phyloP scores from a whole-genome alignment of 129 eudicot genomes.

The Cynara cardunculus region DNA sequence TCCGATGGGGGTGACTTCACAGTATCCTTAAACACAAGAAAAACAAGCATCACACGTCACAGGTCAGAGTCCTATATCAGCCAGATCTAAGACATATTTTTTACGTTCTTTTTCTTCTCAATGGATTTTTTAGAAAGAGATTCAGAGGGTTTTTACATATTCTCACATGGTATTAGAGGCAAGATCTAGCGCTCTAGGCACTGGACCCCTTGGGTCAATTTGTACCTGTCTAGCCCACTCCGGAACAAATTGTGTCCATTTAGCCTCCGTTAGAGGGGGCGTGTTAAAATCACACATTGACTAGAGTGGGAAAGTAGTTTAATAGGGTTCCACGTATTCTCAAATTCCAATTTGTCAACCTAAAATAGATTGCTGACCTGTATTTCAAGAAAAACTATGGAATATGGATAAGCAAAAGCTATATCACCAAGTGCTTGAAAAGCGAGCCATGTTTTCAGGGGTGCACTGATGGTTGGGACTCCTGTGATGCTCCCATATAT shows the following conservation, averaged over 20 bases:
- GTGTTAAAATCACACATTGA: not conserved
- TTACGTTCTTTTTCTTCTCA: not conserved
- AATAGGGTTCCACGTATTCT: not conserved
- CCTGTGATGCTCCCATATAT: conserved; percentile 70
- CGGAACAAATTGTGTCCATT: no score
- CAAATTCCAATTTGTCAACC: no score
- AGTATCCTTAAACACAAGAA: conserved; percentile 47
- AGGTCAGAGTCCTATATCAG: not conserved
- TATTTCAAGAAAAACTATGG: conserved; percentile 64
- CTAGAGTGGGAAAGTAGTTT: not conserved
- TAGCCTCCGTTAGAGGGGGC: not conserved
- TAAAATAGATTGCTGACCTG: conserved; percentile 38
- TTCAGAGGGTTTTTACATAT: not conserved
- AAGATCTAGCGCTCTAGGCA: not conserved
- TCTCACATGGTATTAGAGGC: not conserved
- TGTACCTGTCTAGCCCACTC: not conserved
- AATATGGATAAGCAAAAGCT: conserved; percentile 80
- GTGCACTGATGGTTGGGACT: conserved; percentile 42
- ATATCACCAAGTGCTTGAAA: conserved; percentile 83
- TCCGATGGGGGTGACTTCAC: conserved; percentile 75
- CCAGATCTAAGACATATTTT: not conserved
- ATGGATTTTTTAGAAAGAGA: not conserved
- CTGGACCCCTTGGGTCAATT: not conserved
- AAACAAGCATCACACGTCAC: not conserved
- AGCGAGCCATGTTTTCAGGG: conserved; percentile 56